phyloP scores from a whole-genome alignment of 225 moss, liverwort and hornwort species.

The Polytrichum formosum region DNA sequence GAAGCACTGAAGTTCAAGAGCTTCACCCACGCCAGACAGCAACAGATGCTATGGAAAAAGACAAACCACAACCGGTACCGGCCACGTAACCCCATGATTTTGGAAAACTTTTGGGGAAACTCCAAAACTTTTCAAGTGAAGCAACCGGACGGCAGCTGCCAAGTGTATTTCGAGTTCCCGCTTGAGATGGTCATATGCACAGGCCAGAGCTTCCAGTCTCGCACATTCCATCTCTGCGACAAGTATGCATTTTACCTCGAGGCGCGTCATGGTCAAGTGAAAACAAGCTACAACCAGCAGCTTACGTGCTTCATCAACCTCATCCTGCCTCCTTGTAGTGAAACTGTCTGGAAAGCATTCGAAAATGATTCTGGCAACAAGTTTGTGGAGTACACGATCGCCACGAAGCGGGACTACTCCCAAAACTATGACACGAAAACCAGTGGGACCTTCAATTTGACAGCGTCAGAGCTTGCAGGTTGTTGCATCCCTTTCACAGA shows the following conservation, averaged over 20 bases:
- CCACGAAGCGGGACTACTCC: conserved; percentile 78
- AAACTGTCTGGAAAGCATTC: conserved; percentile 22
- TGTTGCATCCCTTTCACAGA: conserved; percentile 64
- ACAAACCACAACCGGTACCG: conserved; percentile 71
- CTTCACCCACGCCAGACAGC: conserved; percentile 74
- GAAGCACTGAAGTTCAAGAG: conserved; percentile 80
- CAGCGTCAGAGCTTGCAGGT: conserved; percentile 43
- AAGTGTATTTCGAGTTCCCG: conserved; percentile 80
- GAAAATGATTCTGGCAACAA: conserved; percentile 23
- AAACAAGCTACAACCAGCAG: conserved; percentile 71
- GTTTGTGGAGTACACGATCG: conserved; percentile 70
- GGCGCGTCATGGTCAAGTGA: conserved; percentile 75
- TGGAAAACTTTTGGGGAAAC: conserved; percentile 80
- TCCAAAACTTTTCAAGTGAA: conserved; percentile 73
- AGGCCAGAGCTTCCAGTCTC: conserved; percentile 74
- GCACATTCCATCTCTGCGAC: conserved; percentile 58
- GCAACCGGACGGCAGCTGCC: conserved; percentile 63
- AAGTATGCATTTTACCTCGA: conserved; percentile 78
- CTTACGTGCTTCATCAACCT: conserved; percentile 75
- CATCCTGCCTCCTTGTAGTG: conserved; percentile 32
- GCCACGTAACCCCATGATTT: conserved; percentile 63
- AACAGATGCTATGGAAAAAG: conserved; percentile 86
- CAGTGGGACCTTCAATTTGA: conserved; percentile 47
- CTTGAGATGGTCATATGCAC: conserved; percentile 79
- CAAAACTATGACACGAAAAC: conserved; percentile 73